phyloP scores from a whole-genome alignment of 169 alveolate genomes.

The Babesia bovis region DNA sequence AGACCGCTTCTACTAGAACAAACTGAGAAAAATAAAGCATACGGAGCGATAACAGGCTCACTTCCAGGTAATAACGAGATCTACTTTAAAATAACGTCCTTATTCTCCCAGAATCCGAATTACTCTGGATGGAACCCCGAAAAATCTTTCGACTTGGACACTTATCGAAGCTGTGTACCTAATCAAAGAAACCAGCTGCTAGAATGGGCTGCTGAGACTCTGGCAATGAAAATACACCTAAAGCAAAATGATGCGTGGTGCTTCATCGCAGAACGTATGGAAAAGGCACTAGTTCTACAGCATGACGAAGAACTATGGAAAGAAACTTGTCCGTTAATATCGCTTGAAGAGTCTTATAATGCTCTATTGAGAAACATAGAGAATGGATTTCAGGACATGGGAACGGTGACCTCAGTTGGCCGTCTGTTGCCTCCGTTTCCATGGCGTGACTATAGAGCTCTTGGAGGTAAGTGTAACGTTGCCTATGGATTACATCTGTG shows the following conservation, averaged over 20 bases:
- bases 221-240: neutral
- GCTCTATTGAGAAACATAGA: neutral
- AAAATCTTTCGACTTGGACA: constrained; percentile 46
- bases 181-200: constrained; percentile 42
- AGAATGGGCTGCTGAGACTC: constrained; percentile 10
- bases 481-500: neutral
- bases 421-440: constrained; percentile 26
- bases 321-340: neutral
- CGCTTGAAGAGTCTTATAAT: constrained; percentile 2
- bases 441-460: constrained; percentile 18
- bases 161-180: neutral
- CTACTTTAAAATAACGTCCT: constrained; percentile 28
- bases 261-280: neutral
- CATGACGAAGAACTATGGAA: neutral
- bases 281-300: neutral
- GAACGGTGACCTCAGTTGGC: constrained; percentile 31
- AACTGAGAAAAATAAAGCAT: neutral
- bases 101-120: constrained; percentile 42
- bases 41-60: neutral
- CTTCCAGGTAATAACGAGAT: constrained; percentile 36
- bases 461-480: constrained; percentile 14
- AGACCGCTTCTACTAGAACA: neutral
- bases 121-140: constrained; percentile 60
- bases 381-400: constrained; percentile 43
- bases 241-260: constrained; percentile 12